phyloP scores from a whole-genome alignment of 2,329 filamentous ascomycete species.

The Fusarium sp. region DNA sequence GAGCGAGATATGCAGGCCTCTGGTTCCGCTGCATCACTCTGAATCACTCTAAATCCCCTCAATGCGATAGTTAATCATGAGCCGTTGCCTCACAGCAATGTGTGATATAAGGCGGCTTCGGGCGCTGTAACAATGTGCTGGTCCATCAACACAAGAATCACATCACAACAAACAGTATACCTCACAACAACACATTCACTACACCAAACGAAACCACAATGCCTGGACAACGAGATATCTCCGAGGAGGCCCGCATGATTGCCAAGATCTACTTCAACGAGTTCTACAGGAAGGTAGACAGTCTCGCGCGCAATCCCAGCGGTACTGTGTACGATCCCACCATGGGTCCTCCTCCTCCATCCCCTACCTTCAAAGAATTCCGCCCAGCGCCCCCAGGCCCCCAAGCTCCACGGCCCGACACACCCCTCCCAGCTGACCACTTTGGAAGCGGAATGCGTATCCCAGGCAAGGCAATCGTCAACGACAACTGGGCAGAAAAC shows the following conservation, averaged over 20 bases:
- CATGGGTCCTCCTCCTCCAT: not conserved
- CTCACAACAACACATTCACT: not conserved
- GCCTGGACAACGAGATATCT: fast-evolving
- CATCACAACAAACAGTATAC: not conserved
- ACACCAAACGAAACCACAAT: not conserved
- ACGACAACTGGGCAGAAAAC: not conserved
- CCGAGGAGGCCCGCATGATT: not conserved
- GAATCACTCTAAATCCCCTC: not conserved
- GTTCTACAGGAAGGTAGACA: not conserved
- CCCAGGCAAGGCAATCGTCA: not conserved
- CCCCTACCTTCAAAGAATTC: not conserved
- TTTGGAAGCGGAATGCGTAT: not conserved
- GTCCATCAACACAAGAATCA: not conserved
- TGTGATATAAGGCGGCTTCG: not conserved
- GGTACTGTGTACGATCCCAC: not conserved
- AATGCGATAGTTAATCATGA: not conserved
- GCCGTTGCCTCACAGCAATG: not conserved
- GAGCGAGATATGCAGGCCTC: not conserved
- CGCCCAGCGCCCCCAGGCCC: not conserved
- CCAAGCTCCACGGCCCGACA: not conserved
- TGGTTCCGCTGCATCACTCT: not conserved
- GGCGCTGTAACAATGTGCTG: not conserved
- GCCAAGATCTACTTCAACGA: not conserved
- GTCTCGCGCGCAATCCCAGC: not conserved
- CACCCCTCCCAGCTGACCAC: not conserved